Evolutionary conservation across 2,329 filamentous ascomycete species (phyloP).

Genomic region (Phyllosticta citrichinensis): DNA sequence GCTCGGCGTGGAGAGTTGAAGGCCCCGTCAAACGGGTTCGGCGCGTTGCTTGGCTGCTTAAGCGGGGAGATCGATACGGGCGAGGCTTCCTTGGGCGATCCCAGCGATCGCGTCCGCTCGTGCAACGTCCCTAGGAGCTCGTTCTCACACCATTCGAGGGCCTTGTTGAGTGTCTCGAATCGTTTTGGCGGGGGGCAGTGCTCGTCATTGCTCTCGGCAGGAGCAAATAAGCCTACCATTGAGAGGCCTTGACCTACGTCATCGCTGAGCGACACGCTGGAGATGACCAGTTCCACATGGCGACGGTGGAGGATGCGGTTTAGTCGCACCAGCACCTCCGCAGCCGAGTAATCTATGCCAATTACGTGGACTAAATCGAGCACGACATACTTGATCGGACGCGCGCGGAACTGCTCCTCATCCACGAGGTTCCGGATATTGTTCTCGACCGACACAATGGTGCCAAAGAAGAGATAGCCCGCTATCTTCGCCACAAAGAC

Average conservation of each 20-base stretch:
- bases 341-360: slow-evolving; percentile 90
- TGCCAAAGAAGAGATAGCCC: slow-evolving; percentile 97
- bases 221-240: slow-evolving; percentile 69
- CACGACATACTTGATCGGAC: slow-evolving; percentile 81
- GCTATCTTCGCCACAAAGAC: slow-evolving; percentile 86
- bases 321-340: slow-evolving; percentile 88
- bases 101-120: slow-evolving; percentile 23
- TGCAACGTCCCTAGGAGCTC: slow-evolving; percentile 63
- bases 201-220: slow-evolving; percentile 57
- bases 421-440: slow-evolving; percentile 74
- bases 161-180: slow-evolving; percentile 84
- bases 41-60: slow-evolving; percentile 15
- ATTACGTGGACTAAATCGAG: slow-evolving; percentile 84
- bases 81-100: slow-evolving; percentile 35
- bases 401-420: slow-evolving; percentile 65
- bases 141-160: slow-evolving; percentile 90
- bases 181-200: slow-evolving; percentile 45
- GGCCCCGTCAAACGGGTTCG: slow-evolving; percentile 39
- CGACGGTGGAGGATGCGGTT: slow-evolving; percentile 71
- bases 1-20: slow-evolving; percentile 70
- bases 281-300: slow-evolving; percentile 71
- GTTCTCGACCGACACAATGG: slow-evolving; percentile 89
- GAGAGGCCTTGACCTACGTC: slow-evolving; percentile 69
- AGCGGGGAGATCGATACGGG: slow-evolving; percentile 22
- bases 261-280: slow-evolving; percentile 66